Percentiles rank a stretch among this genome's conserved stretches.
Evolutionary conservation across 176 grass and related monocot species (phyloP).

Genomic region (Hsuehochloa calcarea): DNA sequence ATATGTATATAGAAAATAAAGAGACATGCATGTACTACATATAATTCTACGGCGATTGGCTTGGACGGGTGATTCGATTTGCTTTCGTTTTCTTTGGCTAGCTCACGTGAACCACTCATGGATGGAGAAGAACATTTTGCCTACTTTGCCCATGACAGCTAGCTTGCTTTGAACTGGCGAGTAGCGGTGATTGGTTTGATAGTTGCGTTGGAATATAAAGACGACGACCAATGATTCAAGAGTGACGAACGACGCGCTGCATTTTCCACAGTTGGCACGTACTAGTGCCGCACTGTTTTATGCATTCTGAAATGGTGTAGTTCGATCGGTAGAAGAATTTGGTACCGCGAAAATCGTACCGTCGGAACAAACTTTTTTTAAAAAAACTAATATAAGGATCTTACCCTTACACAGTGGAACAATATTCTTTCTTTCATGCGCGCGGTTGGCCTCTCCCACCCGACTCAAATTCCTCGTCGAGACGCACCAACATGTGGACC

Average conservation of each 20-base stretch:
- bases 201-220: background rate
- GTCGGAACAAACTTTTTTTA: background rate
- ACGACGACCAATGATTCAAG: background rate
- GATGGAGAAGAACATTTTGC: background rate
- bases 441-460: too few relatives aligned
- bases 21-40: background rate
- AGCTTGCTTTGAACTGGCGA: background rate
- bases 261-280: background rate
- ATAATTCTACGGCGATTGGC: background rate
- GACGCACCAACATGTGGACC: too few relatives aligned
- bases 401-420: too few relatives aligned
- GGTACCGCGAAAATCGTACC: background rate
- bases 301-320: background rate
- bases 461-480: too few relatives aligned
- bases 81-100: background rate
- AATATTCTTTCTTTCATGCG: too few relatives aligned
- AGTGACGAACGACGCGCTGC: background rate
- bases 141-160: background rate
- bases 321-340: too few relatives aligned
- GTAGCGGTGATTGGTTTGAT: background rate
- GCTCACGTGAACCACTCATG: background rate
- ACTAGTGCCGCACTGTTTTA: background rate
- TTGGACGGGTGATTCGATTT: background rate
- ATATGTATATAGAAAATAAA: background rate
- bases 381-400: too few relatives aligned